A percentile compares a stretch with the other conserved stretches of the same genome.
phyloP scores from a whole-genome alignment of 176 grass and related monocot species.

The Thalia dealbata region DNA sequence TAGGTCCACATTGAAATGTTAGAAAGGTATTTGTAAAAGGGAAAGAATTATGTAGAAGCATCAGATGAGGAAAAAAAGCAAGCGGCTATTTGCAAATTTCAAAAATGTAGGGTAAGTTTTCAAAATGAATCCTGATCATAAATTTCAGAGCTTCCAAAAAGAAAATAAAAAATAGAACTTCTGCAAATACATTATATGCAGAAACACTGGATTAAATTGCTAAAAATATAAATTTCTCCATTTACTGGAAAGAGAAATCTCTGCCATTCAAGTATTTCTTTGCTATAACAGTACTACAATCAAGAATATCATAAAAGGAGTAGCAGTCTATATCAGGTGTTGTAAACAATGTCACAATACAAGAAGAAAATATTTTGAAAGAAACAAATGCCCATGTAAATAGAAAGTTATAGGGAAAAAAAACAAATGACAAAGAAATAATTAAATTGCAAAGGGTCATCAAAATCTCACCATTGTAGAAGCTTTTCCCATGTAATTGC shows the following conservation, averaged over 20 bases:
- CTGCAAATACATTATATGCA: neutral
- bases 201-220: neutral
- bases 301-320: neutral
- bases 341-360: neutral
- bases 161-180: too few relatives aligned
- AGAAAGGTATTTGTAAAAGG: too few relatives aligned
- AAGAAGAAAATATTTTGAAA: neutral
- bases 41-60: too few relatives aligned
- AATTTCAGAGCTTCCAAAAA: too few relatives aligned
- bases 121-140: too few relatives aligned
- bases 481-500: constrained; percentile 77
- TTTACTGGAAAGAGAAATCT: neutral
- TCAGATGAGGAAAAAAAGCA: too few relatives aligned
- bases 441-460: neutral
- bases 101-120: too few relatives aligned
- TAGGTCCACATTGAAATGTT: too few relatives aligned
- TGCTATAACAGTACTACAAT: neutral
- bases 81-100: too few relatives aligned
- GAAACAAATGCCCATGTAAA: neutral
- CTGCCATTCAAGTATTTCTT: neutral
- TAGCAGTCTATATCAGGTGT: neutral
- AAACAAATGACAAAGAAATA: neutral
- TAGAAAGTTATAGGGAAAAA: neutral
- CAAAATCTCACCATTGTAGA: constrained; percentile 62
- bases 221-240: neutral